A percentile compares a stretch with the other conserved stretches of the same genome.
Conservation (phyloP, 1,139 yeast genomes). For the Hemisphaericaspora lyxosophila region DNA sequence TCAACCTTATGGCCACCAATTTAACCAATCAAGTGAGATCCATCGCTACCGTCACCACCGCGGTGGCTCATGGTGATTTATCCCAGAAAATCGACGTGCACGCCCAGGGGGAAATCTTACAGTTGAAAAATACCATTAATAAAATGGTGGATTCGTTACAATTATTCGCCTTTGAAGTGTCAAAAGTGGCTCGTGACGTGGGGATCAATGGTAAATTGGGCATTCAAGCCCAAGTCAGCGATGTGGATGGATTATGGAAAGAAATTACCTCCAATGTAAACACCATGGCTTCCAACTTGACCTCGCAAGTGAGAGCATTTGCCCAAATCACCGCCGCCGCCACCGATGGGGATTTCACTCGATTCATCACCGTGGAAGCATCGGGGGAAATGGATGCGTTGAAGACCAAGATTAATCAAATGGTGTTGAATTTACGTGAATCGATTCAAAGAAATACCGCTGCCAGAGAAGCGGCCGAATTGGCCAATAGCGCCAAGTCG, state of each 20-base stretch:
- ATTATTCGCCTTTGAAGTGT: conserved; percentile 83
- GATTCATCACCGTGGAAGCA: conserved; percentile 88
- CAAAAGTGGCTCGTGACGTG: conserved; percentile 87
- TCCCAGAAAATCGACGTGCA: conserved; percentile 86
- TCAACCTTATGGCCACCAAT: conserved; percentile 86
- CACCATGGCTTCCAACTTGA: conserved; percentile 88
- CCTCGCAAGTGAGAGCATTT: conserved; percentile 90
- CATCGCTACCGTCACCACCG: conserved; percentile 88
- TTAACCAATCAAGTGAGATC: conserved; percentile 87
- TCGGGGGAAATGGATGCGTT: conserved; percentile 93
- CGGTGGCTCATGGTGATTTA: conserved; percentile 88
- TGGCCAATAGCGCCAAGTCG: conserved; percentile 87
- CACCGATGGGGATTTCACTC: conserved; percentile 88
- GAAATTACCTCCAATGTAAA: conserved; percentile 91
- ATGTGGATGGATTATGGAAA: conserved; percentile 90
- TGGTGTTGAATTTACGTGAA: conserved; percentile 85
- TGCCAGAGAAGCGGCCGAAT: conserved; percentile 90
- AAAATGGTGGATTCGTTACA: conserved; percentile 92
- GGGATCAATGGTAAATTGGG: conserved; percentile 93
- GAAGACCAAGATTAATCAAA: conserved; percentile 86
- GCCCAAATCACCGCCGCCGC: conserved; percentile 94
- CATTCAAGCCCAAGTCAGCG: conserved; percentile 86
- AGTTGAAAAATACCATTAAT: conserved; percentile 75
- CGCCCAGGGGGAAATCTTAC: conserved; percentile 84
- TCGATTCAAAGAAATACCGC: conserved; percentile 89